Evolutionary conservation across 345 rosid species (phyloP).

Genomic region (Hypericum androsaemum): DNA sequence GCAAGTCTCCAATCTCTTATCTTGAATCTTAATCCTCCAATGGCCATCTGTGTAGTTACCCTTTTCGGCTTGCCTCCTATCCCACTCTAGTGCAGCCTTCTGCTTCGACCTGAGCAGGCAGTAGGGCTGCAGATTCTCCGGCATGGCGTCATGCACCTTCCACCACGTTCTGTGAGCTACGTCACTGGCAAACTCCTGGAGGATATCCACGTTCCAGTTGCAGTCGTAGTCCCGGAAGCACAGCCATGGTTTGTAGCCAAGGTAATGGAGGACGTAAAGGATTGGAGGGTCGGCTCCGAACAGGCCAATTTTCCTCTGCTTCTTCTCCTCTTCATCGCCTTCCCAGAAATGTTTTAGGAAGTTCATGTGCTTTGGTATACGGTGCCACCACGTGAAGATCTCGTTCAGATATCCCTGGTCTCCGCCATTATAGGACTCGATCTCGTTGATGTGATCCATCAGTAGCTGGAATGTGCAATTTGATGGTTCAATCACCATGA

Average conservation of each 20-base stretch:
- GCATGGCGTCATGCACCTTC: conserved; percentile 85
- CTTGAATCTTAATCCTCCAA: conserved; percentile 71
- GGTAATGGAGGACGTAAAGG: conserved; percentile 77
- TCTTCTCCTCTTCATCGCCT: conserved; percentile 72
- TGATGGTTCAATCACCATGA: conserved; percentile 82
- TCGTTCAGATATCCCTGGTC: conserved; percentile 88
- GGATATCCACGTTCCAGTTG: conserved; percentile 81
- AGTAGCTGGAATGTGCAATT: conserved; percentile 70
- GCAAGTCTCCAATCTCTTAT: conserved; percentile 53
- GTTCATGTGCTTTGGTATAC: conserved; percentile 85
- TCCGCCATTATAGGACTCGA: conserved; percentile 85
- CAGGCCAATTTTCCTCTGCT: conserved; percentile 48
- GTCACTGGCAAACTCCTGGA: conserved; percentile 72
- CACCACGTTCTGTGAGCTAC: conserved; percentile 78
- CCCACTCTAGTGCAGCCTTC: conserved; percentile 87
- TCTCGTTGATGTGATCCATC: conserved; percentile 75
- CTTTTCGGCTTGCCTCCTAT: conserved; percentile 74
- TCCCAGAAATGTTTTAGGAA: conserved; percentile 95
- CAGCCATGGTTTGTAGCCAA: conserved; percentile 79
- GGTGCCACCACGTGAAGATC: conserved; percentile 98
- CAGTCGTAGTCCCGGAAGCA: conserved; percentile 91
- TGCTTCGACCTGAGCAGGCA: conserved; percentile 67
- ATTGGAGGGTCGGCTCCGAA: conserved; percentile 77
- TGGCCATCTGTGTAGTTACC: conserved; percentile 68
- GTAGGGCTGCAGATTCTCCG: conserved; percentile 52